These are phyloP conservation scores for Erodium chrysanthum DNA, from an alignment of 441 rosid genomes.

Conservation along the genomic window DNA sequence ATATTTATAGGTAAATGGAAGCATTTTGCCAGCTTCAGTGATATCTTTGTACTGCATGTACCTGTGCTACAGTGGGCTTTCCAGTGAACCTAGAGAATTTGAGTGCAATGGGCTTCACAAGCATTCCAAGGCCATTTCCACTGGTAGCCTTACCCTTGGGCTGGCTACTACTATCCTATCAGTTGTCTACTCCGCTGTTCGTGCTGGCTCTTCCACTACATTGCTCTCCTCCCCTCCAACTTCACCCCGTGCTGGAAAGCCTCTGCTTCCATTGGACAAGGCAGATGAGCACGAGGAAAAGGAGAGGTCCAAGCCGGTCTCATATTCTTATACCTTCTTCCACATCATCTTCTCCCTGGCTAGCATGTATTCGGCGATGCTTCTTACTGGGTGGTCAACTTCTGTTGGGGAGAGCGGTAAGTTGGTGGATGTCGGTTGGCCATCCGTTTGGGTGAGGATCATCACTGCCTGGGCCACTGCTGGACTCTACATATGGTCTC, in stretches of 20 bases:
- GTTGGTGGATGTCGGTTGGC: constrained; percentile 89
- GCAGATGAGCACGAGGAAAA: constrained; percentile 52
- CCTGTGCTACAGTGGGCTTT: constrained; percentile 91
- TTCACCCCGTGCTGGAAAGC: constrained; percentile 60
- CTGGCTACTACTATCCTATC: constrained; percentile 91
- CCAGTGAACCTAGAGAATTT: constrained; percentile 82
- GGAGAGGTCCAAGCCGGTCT: constrained; percentile 56
- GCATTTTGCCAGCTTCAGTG: constrained; percentile 97
- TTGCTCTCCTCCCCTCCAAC: constrained; percentile 73
- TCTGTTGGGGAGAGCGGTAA: constrained; percentile 51
- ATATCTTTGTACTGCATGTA: constrained; percentile 85
- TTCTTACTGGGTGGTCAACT: constrained; percentile 87
- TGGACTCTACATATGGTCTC: constrained; percentile 72
- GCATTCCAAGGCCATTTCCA: constrained; percentile 60
- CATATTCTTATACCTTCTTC: constrained; percentile 81
- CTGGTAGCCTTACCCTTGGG: constrained; percentile 75
- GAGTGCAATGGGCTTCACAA: constrained; percentile 78
- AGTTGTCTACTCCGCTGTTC: constrained; percentile 76
- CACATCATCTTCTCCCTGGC: constrained; percentile 88
- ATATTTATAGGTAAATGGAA: constrained; percentile 79
- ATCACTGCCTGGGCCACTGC: constrained; percentile 86
- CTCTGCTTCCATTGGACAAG: constrained; percentile 43
- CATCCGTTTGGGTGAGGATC: constrained; percentile 92
- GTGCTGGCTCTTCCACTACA: constrained; percentile 90
- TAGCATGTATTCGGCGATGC: constrained; percentile 97